Evolutionary conservation across 768 basidiomycete genomes (phyloP), one percentile per base, ranked within the genome.

Genomic region (Russula ochroleuca): DNA sequence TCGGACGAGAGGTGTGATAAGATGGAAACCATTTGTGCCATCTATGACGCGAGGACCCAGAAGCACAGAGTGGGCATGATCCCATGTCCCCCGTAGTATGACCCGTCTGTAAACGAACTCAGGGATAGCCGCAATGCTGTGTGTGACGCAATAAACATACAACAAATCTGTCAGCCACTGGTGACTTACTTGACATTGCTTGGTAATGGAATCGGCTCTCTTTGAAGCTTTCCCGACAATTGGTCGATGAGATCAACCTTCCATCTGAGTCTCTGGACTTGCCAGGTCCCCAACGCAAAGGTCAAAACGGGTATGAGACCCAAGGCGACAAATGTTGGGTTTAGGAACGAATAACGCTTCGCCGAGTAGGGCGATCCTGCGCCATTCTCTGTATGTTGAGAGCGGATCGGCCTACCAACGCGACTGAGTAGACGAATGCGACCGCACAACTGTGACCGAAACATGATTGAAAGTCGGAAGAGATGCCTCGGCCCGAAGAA

Each of bases 191-290:
- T 94, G 76, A 99, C 86, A 75, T 83, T 83, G 51, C 80, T 81
- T 1, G 97, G 97, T 33, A 99, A 77, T 28, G 78, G 70, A 61
- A 99, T 82, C 0, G 96, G 88, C 37, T 83, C 84, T 17, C 88
- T 79, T 66, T 88, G 81, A 40, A 98, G 76, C 75, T 97, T 96
- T 74, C 91, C 86, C 72, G 97, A 90, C 40, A 98, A 80, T 70
- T 98, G 92, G 68, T 97, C 92, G 66, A 98, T 98, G 56, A 99
- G 80, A 57, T 85, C 83, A 50, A 96, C 79, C 75, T 99, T 99
- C 97, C 97, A 99, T 73, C 91, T 84, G 35, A 98, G 81, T 53
- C 97, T 85, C 69, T 92, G 83, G 37, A 99, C 78, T 75, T 99
- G 97, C 96, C 96, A 98, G 21, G 85, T 83, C 19, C 97, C 96